Conservation (phyloP, 192 early-diverging fungal species). For the Podila clonocystis region DNA sequence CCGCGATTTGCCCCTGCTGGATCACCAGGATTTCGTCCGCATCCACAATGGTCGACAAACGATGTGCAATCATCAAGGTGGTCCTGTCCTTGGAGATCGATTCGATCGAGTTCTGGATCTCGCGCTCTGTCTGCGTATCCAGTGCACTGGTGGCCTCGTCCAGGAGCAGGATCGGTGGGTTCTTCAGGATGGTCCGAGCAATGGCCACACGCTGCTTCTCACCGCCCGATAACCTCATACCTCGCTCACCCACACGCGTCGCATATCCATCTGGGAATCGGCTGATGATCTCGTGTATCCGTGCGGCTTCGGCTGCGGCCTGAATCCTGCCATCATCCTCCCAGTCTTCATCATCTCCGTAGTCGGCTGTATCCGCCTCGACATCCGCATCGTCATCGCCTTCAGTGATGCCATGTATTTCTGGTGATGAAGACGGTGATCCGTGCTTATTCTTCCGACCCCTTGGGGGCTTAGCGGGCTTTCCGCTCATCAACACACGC, state of each 20-base stretch:
- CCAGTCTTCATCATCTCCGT: conserved; percentile 43
- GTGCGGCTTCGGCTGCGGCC: conserved; percentile 78
- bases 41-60: conserved; percentile 84
- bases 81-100: conserved; percentile 75
- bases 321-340: conserved; percentile 57
- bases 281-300: conserved; percentile 81
- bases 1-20: conserved; percentile 79
- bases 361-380: conserved; percentile 23
- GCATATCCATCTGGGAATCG: conserved; percentile 84
- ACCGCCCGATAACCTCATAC: conserved; percentile 85
- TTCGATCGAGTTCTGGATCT: conserved; percentile 83
- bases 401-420: conserved; percentile 54
- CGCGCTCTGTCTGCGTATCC: conserved; percentile 70
- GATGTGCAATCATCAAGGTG: conserved; percentile 90
- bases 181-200: conserved; percentile 85
- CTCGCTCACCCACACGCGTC: conserved; percentile 75
- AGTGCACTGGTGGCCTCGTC: conserved; percentile 75
- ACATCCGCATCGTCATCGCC: conserved; percentile 71
- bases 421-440: neutral
- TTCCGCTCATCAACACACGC: conserved; percentile 18
- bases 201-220: conserved; percentile 92
- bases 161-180: conserved; percentile 66
- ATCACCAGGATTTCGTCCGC: conserved; percentile 89
- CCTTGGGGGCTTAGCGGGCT: conserved; percentile 4
- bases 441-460: conserved; percentile 15